Evolutionary conservation across 371 early-diverging fungal genomes (phyloP), one percentile per base, ranked within the genome.

Genomic region (Cokeromyces recurvatus): DNA sequence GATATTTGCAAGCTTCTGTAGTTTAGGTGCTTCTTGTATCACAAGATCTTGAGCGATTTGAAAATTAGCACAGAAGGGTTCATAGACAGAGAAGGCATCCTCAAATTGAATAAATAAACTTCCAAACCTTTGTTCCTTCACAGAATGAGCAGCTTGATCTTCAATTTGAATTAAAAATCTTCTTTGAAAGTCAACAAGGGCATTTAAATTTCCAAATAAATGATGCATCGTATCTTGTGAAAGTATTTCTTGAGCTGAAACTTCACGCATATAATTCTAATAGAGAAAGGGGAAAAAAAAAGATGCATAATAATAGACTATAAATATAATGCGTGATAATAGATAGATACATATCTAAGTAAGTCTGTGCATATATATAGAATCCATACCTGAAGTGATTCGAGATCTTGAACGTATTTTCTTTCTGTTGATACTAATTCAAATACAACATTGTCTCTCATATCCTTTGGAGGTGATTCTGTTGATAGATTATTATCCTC

Each of bases 171-270:
- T 80, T 61, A 97, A 64, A 59, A 98, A 96, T 23, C 92, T 78
- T 22, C 97, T 78, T 71, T 97, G 96, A 49, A 95, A 95, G 55
- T 98, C 97, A 4, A 97, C 84, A n/a, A 98, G 68, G 17, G 88
- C 87, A 64, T 91, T 86, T 42, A 98, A 70, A 54, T 98, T 97
- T 37, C 89, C 91, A 70, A 97, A 97, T 35, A 92, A 76, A 43
- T 74, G 75, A 47, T 86, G 82, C 56, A 85, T 73, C 6, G 81
- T 86, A 47, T 87, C 89, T 38, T 82, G 79, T n/a, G 87, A 79
- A 22, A 87, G 59, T 4, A 87, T 70, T 22, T 83, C 71, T 56
- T 78, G 75, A 20, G 53, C 42, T 32, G 73, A 74, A 2, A 74
- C 71, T 15, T 78, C 76, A 6, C 68, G 74, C 79, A 73, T 68